A percentile compares a stretch with the other conserved stretches of the same genome.
phyloP scores from a whole-genome alignment of 495 filamentous ascomycete species.

The Hypoxylon crocopeplum region DNA sequence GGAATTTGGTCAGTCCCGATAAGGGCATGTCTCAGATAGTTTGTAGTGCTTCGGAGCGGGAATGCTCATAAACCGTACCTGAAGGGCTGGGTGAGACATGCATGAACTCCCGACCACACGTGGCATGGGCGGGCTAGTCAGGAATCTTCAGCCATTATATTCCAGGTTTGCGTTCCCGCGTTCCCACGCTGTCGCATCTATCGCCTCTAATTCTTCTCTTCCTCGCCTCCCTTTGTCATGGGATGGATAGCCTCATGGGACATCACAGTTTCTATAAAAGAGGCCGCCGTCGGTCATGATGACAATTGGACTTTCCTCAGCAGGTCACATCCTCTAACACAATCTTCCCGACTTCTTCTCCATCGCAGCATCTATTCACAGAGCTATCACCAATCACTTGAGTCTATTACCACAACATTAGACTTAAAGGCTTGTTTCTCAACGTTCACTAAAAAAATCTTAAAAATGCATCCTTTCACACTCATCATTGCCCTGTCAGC shows the following conservation, averaged over 20 bases:
- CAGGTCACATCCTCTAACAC: slow-evolving; percentile 6
- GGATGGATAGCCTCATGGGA: neutral
- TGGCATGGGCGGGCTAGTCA: slow-evolving; percentile 12
- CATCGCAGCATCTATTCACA: neutral
- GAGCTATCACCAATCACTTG: neutral
- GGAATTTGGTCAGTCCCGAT: slow-evolving; percentile 9
- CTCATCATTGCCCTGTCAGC: slow-evolving; percentile 19
- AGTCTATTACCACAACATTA: neutral
- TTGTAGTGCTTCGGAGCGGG: slow-evolving; percentile 7
- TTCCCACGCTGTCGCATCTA: slow-evolving; percentile 8
- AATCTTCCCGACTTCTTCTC: neutral
- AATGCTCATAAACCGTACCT: neutral
- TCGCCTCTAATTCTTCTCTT: slow-evolving; percentile 14
- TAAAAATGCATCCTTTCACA: slow-evolving; percentile 21
- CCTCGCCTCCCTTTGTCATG: slow-evolving; percentile 18
- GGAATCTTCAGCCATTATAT: slow-evolving; percentile 36
- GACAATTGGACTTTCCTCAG: neutral
- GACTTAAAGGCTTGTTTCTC: neutral
- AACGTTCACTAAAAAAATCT: neutral
- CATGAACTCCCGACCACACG: slow-evolving; percentile 4
- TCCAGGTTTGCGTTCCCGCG: slow-evolving; percentile 4
- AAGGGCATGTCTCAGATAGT: slow-evolving; percentile 20
- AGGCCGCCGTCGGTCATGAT: neutral
- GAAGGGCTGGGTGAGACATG: slow-evolving; percentile 26
- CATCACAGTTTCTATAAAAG: slow-evolving; percentile 9